Base-by-base conservation (phyloP, 345 rosid species). In the Cardamine resedifolia region DNA sequence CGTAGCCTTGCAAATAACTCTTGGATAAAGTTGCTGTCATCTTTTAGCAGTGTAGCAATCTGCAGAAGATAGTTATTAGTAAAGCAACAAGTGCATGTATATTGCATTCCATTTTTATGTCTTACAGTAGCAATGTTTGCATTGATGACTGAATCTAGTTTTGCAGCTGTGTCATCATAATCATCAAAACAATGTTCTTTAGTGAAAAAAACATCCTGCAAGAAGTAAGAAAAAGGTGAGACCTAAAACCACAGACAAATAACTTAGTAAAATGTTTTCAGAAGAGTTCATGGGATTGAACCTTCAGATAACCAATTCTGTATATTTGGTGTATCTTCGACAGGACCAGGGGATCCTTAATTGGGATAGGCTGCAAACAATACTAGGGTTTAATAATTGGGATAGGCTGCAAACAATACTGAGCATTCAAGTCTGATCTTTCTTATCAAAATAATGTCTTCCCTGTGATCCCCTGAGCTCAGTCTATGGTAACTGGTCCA, bases 291-390 rank as follows among this genome's bases (percentile, higher is more conserved):
- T 51, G 24, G 74, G 68, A 63, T 64, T 36, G 78, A 73, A 90
- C 98, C 96, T 94, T 91, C 76, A 94, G 68, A 82, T 86, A 91
- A 72, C 93, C 87, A 83, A 94, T 85, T 88, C 88, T 87, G 56
- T 88, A 89, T 3, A 89, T 85, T 79, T 88, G 95, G 77, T 94
- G 97, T 80, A 94, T 89, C 85, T 86, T 91, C 52, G 97, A 88
- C 45, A 88, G 76, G 77, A 91, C 91, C 66, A 74, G 20, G 20
- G 82, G 77, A 79, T 89, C 86, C 77, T 82, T 83, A 71, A 94
- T 89, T 39, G 96, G 91, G 74, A 94, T 81, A 70, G 84, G 96
- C 98, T 90, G 79, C 34, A 76, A 68, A 47, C 24, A 82, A 4
- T 12, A 62, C 28, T 27, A 63, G 67, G 73, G 3, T 49, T 67